Conservation (phyloP, 2,329 filamentous ascomycete species). For the Scytalidium lignicola region DNA sequence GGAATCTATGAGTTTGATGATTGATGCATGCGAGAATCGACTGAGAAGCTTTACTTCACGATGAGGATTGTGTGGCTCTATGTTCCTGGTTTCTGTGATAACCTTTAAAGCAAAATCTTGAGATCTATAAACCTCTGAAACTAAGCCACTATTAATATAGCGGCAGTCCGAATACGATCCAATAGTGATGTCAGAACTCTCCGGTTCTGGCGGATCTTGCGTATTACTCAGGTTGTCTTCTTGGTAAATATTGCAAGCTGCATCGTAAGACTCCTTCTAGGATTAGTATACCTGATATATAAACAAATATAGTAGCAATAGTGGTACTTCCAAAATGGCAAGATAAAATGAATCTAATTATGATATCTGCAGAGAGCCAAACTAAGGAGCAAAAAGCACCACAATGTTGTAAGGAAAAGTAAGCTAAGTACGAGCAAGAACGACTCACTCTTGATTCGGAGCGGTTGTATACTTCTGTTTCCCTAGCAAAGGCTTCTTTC, state of each 20-base stretch:
- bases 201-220: conserved; percentile 14
- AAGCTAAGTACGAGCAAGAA: background rate
- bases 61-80: conserved; percentile 75
- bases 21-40: conserved; percentile 48
- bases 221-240: conserved; percentile 18
- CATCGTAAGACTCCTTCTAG: conserved; percentile 53
- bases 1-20: conserved; percentile 66
- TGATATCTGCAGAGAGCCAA: background rate
- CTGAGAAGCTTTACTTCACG: conserved; percentile 74
- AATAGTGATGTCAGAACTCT: conserved; percentile 39
- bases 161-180: conserved; percentile 49
- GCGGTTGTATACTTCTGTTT: conserved; percentile 57
- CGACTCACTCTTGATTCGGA: conserved; percentile 52
- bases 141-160: conserved; percentile 62
- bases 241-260: conserved; percentile 33
- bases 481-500: conserved; percentile 54
- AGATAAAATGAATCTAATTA: background rate
- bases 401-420: conserved; percentile 6
- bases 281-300: background rate
- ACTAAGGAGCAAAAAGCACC: background rate
- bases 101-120: conserved; percentile 72
- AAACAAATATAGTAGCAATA: no score
- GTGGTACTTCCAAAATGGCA: background rate
- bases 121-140: conserved; percentile 74
- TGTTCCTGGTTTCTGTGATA: conserved; percentile 66